Base-by-base conservation (phyloP, 495 filamentous ascomycete genomes). In the Aspergillus saccharolyticus region DNA sequence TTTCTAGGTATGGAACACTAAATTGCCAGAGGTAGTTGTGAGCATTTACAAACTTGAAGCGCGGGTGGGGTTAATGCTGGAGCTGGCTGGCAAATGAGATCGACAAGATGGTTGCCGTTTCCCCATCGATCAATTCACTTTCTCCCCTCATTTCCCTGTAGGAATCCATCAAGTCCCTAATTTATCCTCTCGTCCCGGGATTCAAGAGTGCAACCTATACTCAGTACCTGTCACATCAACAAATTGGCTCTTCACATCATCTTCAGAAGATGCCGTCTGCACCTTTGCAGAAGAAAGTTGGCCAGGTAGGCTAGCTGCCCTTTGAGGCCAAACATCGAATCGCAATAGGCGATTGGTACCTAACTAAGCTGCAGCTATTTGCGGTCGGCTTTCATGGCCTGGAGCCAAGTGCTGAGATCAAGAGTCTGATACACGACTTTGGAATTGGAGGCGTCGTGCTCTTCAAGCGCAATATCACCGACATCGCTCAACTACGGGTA, bases 321-420 rank as follows among this genome's bases (percentile, higher is more conserved):
- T n/a, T n/a, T n/a, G n/a, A 17, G 8, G 3, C 22, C 47, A 39
- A 28, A 3, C 7, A 16, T 39, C 12, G 1, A 1, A 18, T 22
- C 16, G 1, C 4, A 42, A 9, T 1, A 44, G 17, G 14, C 39
- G 22, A 39, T 14, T 42, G n/a, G n/a, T 55, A 30, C 10, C 50
- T 63, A 18, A 65, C 43, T 17, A 18, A 33, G 42, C 42, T 46
- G 21, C 47, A 80, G 78, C 70, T 80, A 28, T 80, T 80, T 60
- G 76, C 73, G 24, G 77, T 78, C 45, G 78, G 78, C 14, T 78
- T 80, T 42, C 72, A 80, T 55, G 76, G 74, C 44, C 63, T 67
- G 47, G 66, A 64, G 1, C 73, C 71, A 21, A 78, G 73, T 58
- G 63, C 72, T 3, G 77, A 79, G 56, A 74, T 80, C 61, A 78